Evolutionary conservation across 2,329 filamentous ascomycete species (phyloP), one percentile per base, ranked within the genome.

Genomic region (Penicillium digitatum): DNA sequence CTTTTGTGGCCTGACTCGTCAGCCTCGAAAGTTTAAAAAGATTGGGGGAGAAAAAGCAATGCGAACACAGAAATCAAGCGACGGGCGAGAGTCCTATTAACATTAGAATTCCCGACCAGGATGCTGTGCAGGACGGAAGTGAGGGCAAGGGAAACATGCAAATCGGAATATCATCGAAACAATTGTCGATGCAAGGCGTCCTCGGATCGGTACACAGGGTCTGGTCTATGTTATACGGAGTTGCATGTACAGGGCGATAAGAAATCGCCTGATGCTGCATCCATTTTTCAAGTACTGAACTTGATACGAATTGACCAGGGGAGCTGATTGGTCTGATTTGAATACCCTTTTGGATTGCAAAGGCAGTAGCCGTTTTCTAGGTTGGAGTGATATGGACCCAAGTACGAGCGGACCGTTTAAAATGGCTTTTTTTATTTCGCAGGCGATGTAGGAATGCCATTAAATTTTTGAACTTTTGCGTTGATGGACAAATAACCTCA

Each of bases 391-490:
- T 14, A 7, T 14, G 7, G 7, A 18, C 34, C 9, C 10, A 35
- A 35, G 18, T 12, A 18, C 22, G 18, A 48, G 22, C 16, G 34
- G 27, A 18, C 12, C 10, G 38, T 42, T 24, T 31, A 32, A 14
- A 34, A 26, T 50, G 27, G 48, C 20, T 20, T 50, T 26, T 42
- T 49, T 27, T 34, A 43, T 50, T 43, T 50, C 16, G 14, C 5
- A 42, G 35, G 48, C 44, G 34, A 39, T 32, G 16, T 20, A 11
- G 31, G 35, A 10, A 32, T 44, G 48, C 22, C 31, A 58, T 57
- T 37, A 52, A 54, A 29, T 18, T 50, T 48, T 52, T 59, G 57
- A 64, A 63, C 57, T 62, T 65, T 62, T 60, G 44, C 48, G 48
- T 38, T 50, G 53, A 32, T 56, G 39, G 51, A 64, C 52, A 57